These are phyloP conservation scores for Candida pseudocylindracea DNA, from an alignment of 1,139 yeast species.

Conservation along the genomic window DNA sequence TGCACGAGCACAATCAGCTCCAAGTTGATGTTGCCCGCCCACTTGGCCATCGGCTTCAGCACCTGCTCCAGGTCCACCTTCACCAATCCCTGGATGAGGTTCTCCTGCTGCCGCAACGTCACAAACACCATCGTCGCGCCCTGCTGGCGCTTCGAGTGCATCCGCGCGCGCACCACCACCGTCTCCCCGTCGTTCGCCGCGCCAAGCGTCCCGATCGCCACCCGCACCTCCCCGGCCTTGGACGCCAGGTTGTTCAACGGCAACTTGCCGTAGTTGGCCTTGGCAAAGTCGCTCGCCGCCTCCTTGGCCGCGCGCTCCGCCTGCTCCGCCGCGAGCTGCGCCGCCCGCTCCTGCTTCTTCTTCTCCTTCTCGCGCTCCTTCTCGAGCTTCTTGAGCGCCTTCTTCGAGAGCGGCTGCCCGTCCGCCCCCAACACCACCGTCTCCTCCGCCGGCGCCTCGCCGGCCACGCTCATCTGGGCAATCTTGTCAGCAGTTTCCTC, in stretches of 20 bases:
- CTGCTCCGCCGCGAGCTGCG: slow-evolving; percentile 66
- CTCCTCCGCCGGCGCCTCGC: slow-evolving; percentile 6
- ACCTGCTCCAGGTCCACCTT: slow-evolving; percentile 35
- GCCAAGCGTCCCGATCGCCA: slow-evolving; percentile 29
- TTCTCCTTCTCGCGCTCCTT: slow-evolving; percentile 84
- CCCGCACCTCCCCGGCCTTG: slow-evolving; percentile 39
- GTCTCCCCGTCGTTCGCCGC: slow-evolving; percentile 54
- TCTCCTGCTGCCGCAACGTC: slow-evolving; percentile 91
- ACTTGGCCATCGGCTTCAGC: slow-evolving; percentile 91
- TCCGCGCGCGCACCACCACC: slow-evolving; percentile 79
- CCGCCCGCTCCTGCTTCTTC: slow-evolving; percentile 87
- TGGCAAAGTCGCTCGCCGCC: slow-evolving; percentile 62
- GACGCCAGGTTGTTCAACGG: slow-evolving; percentile 67
- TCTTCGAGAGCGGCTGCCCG: slow-evolving; percentile 88
- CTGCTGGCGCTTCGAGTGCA: slow-evolving; percentile 83
- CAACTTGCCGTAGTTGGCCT: slow-evolving; percentile 70
- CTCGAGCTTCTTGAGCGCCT: slow-evolving; percentile 84
- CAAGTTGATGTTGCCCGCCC: slow-evolving; percentile 71
- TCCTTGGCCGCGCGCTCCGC: slow-evolving; percentile 54
- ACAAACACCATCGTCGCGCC: slow-evolving; percentile 88
- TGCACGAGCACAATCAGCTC: slow-evolving; percentile 85
- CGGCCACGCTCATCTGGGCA: neutral
- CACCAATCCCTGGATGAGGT: slow-evolving; percentile 43
- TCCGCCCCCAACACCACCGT: slow-evolving; percentile 43
- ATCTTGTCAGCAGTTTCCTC: no score